A percentile compares a stretch with the other conserved stretches of the same genome.
phyloP scores from a whole-genome alignment of 2,329 filamentous ascomycete species.

The Sordariomycetes sp. region DNA sequence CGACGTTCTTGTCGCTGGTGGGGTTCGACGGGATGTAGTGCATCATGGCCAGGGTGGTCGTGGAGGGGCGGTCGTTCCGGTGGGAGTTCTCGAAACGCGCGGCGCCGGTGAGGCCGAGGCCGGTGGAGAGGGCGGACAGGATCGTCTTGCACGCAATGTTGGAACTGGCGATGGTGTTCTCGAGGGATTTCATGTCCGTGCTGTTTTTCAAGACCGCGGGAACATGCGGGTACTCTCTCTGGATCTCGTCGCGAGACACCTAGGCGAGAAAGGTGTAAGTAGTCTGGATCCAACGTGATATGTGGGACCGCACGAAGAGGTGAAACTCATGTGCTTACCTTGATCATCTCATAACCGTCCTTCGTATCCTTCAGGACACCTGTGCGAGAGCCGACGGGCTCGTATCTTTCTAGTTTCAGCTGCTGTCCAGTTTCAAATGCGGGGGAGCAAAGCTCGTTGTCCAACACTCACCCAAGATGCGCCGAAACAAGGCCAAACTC shows the following conservation, averaged over 20 bases:
- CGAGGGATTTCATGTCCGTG: conserved; percentile 33
- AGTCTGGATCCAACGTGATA: neutral
- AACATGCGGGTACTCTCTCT: conserved; percentile 31
- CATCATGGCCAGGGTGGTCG: conserved; percentile 42
- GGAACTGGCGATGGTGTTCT: conserved; percentile 36
- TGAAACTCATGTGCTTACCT: conserved; percentile 17
- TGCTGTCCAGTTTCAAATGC: too few relatives aligned
- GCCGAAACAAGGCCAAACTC: conserved; percentile 42
- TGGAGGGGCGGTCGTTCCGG: conserved; percentile 37
- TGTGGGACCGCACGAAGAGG: too few relatives aligned
- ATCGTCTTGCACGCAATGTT: conserved; percentile 40
- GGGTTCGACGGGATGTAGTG: conserved; percentile 38
- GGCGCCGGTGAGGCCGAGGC: conserved; percentile 30
- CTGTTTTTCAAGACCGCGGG: conserved; percentile 36
- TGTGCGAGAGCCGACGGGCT: conserved; percentile 35
- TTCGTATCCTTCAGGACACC: conserved; percentile 35
- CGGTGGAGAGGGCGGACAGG: conserved; percentile 37
- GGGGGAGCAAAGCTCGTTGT: too few relatives aligned
- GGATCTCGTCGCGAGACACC: conserved; percentile 37
- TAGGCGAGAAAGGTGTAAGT: neutral
- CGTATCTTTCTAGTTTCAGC: conserved; percentile 22
- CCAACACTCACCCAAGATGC: conserved; percentile 34
- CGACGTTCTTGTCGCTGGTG: conserved; percentile 28
- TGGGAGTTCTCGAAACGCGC: conserved; percentile 38
- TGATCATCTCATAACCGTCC: conserved; percentile 43